Conservation (phyloP, 1,139 yeast genomes). For the Candida tropicalis region DNA sequence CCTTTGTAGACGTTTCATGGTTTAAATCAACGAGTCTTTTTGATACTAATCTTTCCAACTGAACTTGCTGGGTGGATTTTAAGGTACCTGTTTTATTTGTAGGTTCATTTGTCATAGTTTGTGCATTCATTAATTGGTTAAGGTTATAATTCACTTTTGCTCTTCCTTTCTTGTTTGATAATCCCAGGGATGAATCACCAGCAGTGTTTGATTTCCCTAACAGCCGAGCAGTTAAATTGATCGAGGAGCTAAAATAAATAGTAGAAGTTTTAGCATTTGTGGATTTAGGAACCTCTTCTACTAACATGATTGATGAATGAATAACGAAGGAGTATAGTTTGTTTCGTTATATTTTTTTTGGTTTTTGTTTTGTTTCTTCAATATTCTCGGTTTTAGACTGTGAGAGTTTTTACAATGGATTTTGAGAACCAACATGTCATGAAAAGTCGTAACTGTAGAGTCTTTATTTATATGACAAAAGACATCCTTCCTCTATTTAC, state of each 20-base stretch:
- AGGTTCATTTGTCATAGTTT: conserved; percentile 34
- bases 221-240: conserved; percentile 47
- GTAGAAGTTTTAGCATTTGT: conserved; percentile 38
- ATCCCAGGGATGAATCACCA: conserved; percentile 19
- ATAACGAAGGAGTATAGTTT: neutral
- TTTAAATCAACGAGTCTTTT: conserved; percentile 41
- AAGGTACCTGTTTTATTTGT: conserved; percentile 31
- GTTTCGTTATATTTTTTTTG: neutral
- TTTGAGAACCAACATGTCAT: neutral
- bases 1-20: conserved; percentile 31
- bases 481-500: neutral
- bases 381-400: no score
- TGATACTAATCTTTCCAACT: conserved; percentile 42
- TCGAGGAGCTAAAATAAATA: conserved; percentile 47
- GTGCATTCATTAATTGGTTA: conserved; percentile 48
- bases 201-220: conserved; percentile 14
- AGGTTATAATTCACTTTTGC: conserved; percentile 50
- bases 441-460: no score
- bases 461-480: neutral
- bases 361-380: neutral
- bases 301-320: conserved; percentile 33
- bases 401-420: neutral
- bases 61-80: conserved; percentile 47
- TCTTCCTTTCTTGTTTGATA: conserved; percentile 27
- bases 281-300: conserved; percentile 48